Evolutionary conservation across 306 rosid species (phyloP), one percentile per base, ranked within the genome.

Genomic region (Ormosia emarginata): DNA sequence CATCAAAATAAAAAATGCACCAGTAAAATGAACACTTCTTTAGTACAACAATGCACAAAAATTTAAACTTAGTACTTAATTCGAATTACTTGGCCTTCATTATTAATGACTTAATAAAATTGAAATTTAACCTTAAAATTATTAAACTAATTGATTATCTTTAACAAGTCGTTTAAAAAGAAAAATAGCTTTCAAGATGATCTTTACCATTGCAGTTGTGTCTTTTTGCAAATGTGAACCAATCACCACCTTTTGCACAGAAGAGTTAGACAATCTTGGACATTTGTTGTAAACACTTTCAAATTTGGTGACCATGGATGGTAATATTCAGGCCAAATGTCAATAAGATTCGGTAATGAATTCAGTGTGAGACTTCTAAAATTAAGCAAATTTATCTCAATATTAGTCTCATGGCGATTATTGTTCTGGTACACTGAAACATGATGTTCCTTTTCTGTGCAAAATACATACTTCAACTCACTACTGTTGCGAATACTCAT

Each of bases 381-480:
- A 30, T 6, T 40, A 62, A 13, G 67, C 1, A 62, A 10, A 7
- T 30, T 34, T 3, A 62, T 62, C 15, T 62, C 40, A 10, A 33
- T 62, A 34, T 9, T 4, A 33, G 8, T 30, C 4, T 6, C 36
- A 29, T 61, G 33, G 15, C 11, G 36, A 3, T 9, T 18, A 2
- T 29, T 5, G 57, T 52, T 52, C 57, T 52, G 18, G 18, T 9
- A 8, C 34, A 18, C 7, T 7, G 49, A 43, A 43, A 43, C 13
- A 43, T 8, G 49, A 43, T 43, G 49, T 43, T 43, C 49, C 49
- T 43, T 8, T 43, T 63, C 40, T 15, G 15, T 34, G 10, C 65
- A 78, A 49, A 82, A 77, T 39, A 82, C 82, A 58, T 67, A 77
- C 37, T 69, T 79, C 41, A 68, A 68, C 74, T 13, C 41, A 14